These are phyloP conservation scores for Colletotrichum sp. DNA, from an alignment of 2,329 filamentous ascomycete species.

Conservation along the genomic window DNA sequence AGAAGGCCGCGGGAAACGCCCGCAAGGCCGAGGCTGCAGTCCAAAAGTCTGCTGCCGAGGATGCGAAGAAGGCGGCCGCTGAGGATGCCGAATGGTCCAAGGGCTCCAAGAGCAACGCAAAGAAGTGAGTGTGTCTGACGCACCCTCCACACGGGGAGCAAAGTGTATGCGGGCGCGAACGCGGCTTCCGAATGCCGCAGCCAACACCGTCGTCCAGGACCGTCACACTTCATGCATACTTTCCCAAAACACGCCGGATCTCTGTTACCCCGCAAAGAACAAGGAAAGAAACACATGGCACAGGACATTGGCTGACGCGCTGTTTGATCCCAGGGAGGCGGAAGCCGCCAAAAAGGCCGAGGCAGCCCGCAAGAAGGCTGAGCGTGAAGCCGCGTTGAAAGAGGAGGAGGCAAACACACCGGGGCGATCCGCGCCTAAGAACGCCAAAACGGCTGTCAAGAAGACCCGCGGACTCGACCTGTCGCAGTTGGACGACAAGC, in stretches of 20 bases:
- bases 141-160: not conserved
- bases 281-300: not conserved
- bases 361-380: conserved; percentile 86
- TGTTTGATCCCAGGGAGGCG: conserved; percentile 67
- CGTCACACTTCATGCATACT: not conserved
- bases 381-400: conserved; percentile 80
- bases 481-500: conserved; percentile 69
- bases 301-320: conserved; percentile 6
- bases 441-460: conserved; percentile 70
- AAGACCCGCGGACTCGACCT: conserved; percentile 77
- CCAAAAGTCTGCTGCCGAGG: conserved; percentile 74
- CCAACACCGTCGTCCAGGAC: not conserved
- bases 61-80: conserved; percentile 66
- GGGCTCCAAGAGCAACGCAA: conserved; percentile 82
- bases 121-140: conserved; percentile 72
- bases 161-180: not conserved
- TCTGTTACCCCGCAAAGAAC: not conserved
- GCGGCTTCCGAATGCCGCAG: not conserved
- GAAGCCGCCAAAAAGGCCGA: conserved; percentile 86
- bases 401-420: conserved; percentile 78
- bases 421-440: conserved; percentile 67
- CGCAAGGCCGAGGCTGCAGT: conserved; percentile 90
- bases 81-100: conserved; percentile 84
- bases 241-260: not conserved
- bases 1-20: conserved; percentile 89